Evolutionary conservation across 352 stramenopile species (phyloP).

Genomic region (Aphanomyces invadans): DNA sequence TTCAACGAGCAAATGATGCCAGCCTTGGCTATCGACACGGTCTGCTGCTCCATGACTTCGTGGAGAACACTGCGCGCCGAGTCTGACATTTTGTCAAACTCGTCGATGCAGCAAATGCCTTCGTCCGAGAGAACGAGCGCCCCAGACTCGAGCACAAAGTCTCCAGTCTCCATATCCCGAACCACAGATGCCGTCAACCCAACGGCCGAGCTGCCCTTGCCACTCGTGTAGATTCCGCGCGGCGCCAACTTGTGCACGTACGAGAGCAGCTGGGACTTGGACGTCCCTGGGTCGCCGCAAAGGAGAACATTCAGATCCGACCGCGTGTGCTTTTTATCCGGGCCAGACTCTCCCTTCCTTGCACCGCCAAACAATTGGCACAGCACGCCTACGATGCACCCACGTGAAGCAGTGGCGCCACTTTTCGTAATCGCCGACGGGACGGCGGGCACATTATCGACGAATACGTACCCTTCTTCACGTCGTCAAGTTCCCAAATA

Average conservation of each 20-base stretch:
- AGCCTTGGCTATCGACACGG: slow-evolving; percentile 96
- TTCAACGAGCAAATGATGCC: slow-evolving; percentile 98
- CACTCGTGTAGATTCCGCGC: slow-evolving; percentile 98
- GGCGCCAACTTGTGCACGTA: slow-evolving; percentile 95
- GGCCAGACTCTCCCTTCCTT: slow-evolving; percentile 49
- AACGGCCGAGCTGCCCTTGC: slow-evolving; percentile 96
- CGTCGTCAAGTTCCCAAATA: slow-evolving; percentile 95
- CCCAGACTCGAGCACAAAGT: slow-evolving; percentile 95
- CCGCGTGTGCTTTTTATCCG: slow-evolving; percentile 60
- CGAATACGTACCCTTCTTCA: slow-evolving; percentile 97
- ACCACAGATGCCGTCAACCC: slow-evolving; percentile 96
- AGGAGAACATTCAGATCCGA: slow-evolving; percentile 99
- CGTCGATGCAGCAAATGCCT: slow-evolving; percentile 98
- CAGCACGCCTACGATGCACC: slow-evolving; percentile 78
- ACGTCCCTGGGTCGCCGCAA: slow-evolving; percentile 96
- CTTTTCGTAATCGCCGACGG: no score
- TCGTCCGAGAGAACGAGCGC: slow-evolving; percentile 96
- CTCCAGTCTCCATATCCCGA: slow-evolving; percentile 95
- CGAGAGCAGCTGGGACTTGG: slow-evolving; percentile 97
- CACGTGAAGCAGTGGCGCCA: no score
- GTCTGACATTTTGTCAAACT: slow-evolving; percentile 99
- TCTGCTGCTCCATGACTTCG: slow-evolving; percentile 99
- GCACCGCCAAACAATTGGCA: slow-evolving; percentile 99
- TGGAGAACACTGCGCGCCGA: slow-evolving; percentile 96
- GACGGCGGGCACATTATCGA: no score